phyloP scores from a whole-genome alignment of 768 basidiomycete species.

The Russula sp. region DNA sequence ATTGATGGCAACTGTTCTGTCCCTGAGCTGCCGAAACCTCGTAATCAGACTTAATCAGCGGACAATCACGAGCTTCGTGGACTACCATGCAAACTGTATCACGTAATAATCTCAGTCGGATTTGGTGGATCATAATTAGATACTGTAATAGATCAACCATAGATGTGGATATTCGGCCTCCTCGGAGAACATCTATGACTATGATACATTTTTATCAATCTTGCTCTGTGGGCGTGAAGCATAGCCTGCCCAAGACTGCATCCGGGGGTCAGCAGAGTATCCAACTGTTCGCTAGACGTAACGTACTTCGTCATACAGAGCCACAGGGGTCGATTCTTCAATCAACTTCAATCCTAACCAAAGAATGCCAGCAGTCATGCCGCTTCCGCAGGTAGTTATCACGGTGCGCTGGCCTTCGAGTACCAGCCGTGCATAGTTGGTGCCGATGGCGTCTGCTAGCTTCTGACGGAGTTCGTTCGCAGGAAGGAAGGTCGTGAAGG shows the following conservation, averaged over 20 bases:
- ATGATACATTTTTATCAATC: slow-evolving; percentile 44
- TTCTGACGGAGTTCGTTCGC: slow-evolving; percentile 50
- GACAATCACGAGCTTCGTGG: no score
- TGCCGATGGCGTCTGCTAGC: slow-evolving; percentile 57
- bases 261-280: neutral
- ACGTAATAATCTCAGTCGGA: no score
- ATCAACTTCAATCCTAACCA: slow-evolving; percentile 87
- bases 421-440: slow-evolving; percentile 46
- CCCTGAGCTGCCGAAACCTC: neutral
- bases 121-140: no score
- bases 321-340: slow-evolving; percentile 45
- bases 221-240: slow-evolving; percentile 66
- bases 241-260: slow-evolving; percentile 95
- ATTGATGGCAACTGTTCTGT: neutral
- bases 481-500: slow-evolving; percentile 43
- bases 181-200: neutral
- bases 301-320: slow-evolving; percentile 91
- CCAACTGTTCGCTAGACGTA: neutral
- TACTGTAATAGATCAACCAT: no score
- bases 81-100: no score
- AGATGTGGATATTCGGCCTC: no score
- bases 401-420: slow-evolving; percentile 54
- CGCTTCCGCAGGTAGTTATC: slow-evolving; percentile 83
- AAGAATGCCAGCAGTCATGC: slow-evolving; percentile 94
- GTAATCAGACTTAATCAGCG: neutral